A percentile compares a stretch with the other conserved stretches of the same genome.
phyloP scores from a whole-genome alignment of 177 flowering plant species.

The Telopea speciosissima region DNA sequence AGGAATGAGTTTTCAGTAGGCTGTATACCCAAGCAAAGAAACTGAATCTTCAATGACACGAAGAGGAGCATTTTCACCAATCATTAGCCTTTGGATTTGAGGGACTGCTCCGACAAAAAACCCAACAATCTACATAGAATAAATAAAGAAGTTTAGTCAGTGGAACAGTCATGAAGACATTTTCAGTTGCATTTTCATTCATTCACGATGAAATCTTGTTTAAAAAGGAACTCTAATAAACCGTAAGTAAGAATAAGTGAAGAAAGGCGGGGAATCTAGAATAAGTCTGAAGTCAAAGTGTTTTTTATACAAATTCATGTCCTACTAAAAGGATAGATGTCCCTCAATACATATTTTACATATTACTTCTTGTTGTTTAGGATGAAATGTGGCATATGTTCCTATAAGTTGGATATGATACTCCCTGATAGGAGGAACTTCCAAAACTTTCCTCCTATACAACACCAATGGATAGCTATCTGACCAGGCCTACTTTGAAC shows the following conservation, averaged over 20 bases:
- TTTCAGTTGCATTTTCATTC: background rate
- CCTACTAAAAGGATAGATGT: too few species aligned
- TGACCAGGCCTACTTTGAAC: background rate
- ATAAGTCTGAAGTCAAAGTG: too few species aligned
- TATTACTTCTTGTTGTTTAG: too few species aligned
- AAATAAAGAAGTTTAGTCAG: background rate
- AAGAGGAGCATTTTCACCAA: constrained; percentile 51
- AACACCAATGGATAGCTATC: background rate
- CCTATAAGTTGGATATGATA: too few species aligned
- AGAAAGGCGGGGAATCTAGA: background rate
- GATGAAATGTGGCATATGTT: too few species aligned
- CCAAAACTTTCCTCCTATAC: too few species aligned
- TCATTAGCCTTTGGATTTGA: constrained; percentile 28
- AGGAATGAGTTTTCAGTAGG: background rate
- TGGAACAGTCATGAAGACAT: background rate
- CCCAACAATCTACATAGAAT: constrained; percentile 31
- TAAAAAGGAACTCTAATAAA: too few species aligned
- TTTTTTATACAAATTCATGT: too few species aligned
- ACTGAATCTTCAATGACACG: constrained; percentile 42
- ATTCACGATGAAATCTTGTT: too few species aligned
- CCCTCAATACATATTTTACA: too few species aligned
- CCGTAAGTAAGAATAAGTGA: background rate
- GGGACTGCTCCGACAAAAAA: constrained; percentile 37
- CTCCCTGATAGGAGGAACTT: too few species aligned
- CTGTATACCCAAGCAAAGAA: constrained; percentile 34